A percentile compares a stretch with the other conserved stretches of the same genome.
Evolutionary conservation across 2,329 filamentous ascomycete genomes (phyloP).

Genomic region (Botrytis medusae): DNA sequence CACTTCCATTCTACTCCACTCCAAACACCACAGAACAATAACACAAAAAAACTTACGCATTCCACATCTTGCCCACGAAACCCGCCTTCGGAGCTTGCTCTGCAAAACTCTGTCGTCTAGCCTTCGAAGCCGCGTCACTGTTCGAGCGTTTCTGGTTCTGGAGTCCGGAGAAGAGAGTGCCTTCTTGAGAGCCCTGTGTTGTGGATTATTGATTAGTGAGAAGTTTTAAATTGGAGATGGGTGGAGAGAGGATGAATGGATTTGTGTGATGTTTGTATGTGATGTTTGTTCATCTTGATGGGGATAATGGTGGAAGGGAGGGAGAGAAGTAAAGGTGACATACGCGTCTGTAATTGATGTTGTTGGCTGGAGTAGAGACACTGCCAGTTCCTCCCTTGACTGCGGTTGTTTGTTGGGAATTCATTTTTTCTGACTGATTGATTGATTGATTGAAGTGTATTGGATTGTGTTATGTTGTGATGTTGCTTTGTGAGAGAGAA

Average conservation of each 20-base stretch:
- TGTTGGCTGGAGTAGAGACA: constrained; percentile 32
- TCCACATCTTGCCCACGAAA: constrained; percentile 40
- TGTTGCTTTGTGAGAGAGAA: not conserved
- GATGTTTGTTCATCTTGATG: not conserved
- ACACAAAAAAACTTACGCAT: constrained; percentile 34
- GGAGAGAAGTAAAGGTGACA: constrained; percentile 8
- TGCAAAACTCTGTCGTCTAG: constrained; percentile 45
- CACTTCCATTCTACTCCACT: not conserved
- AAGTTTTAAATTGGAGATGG: too few species aligned
- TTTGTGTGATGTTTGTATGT: not conserved
- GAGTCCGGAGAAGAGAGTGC: constrained; percentile 41
- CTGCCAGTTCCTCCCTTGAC: constrained; percentile 32
- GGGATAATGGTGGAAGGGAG: not conserved
- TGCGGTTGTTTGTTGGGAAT: constrained; percentile 24
- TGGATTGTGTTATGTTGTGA: not conserved
- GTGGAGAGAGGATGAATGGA: not conserved
- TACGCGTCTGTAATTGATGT: constrained; percentile 29
- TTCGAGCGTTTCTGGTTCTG: constrained; percentile 47
- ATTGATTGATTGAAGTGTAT: not conserved
- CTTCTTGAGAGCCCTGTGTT: constrained; percentile 26
- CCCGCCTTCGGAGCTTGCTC: constrained; percentile 45
- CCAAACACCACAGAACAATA: not conserved
- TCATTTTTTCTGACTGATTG: not conserved
- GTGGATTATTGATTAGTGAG: not conserved
- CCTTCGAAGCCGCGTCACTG: constrained; percentile 40